phyloP scores from a whole-genome alignment of 306 rosid genomes.

The Vachellia pachyceras region DNA sequence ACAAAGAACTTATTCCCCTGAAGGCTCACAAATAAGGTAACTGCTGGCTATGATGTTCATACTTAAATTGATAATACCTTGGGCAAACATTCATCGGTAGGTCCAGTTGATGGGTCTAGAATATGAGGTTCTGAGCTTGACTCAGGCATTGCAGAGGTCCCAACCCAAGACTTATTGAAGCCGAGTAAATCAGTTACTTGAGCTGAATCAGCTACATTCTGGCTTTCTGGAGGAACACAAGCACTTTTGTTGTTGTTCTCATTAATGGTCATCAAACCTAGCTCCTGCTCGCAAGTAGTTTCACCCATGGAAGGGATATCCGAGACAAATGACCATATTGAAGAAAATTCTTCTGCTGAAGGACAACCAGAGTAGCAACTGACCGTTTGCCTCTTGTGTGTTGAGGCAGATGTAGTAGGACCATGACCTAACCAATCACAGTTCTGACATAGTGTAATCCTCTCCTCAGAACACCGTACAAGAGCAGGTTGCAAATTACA shows the following conservation, averaged over 20 bases:
- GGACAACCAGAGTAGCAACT: constrained; percentile 94
- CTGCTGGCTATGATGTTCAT: constrained; percentile 14
- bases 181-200: constrained; percentile 41
- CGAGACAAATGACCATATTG: constrained; percentile 85
- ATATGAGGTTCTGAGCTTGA: constrained; percentile 46
- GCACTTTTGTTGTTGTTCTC: constrained; percentile 59
- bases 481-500: constrained; percentile 83
- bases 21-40: neutral
- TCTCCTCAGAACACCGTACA: constrained; percentile 86
- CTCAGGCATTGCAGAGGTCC: constrained; percentile 61
- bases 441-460: constrained; percentile 85
- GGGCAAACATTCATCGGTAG: constrained; percentile 55
- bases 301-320: constrained; percentile 68
- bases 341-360: constrained; percentile 84
- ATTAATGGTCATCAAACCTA: constrained; percentile 86
- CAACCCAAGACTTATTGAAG: constrained; percentile 55
- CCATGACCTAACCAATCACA: constrained; percentile 92
- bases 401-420: constrained; percentile 59
- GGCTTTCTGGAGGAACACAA: constrained; percentile 55
- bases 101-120: constrained; percentile 52
- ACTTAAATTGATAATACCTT: constrained; percentile 63
- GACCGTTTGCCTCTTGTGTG: constrained; percentile 78
- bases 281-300: constrained; percentile 83
- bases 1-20: constrained; percentile 11
- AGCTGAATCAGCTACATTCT: constrained; percentile 48